A percentile compares a stretch with the other conserved stretches of the same genome.
phyloP scores from a whole-genome alignment of 2,329 filamentous ascomycete genomes.

The Emericellopsis atlantica region DNA sequence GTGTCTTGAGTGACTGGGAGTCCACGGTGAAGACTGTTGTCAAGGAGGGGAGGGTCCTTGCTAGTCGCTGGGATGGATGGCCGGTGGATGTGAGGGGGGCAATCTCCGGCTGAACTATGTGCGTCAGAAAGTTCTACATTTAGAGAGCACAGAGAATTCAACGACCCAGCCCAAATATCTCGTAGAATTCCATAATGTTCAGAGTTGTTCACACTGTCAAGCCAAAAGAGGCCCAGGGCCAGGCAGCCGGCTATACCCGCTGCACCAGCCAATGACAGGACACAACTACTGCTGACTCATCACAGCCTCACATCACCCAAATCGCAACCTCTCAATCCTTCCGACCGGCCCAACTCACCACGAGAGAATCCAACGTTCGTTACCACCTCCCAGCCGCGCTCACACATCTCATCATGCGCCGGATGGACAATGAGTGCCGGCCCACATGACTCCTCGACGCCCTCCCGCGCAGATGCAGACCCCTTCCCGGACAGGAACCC shows the following conservation, averaged over 20 bases:
- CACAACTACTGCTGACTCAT: not conserved
- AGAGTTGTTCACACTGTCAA: no score
- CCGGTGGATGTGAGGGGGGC: slow-evolving; percentile 4
- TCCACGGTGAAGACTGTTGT: slow-evolving; percentile 35
- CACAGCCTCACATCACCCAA: not conserved
- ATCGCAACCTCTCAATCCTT: no score
- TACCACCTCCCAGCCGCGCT: not conserved
- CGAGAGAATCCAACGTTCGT: not conserved
- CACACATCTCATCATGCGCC: slow-evolving; percentile 13
- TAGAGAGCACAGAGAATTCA: no score
- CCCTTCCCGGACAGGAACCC: slow-evolving; percentile 29
- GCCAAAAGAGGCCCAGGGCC: no score
- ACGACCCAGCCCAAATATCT: no score
- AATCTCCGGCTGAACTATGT: no score
- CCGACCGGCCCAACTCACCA: not conserved
- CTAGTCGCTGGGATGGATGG: slow-evolving; percentile 9
- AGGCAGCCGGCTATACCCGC: not conserved
- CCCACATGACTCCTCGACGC: slow-evolving; percentile 4
- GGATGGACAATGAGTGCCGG: slow-evolving; percentile 17
- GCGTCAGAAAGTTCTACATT: no score
- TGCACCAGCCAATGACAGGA: not conserved
- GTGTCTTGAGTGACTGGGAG: slow-evolving; percentile 32
- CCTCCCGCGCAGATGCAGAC: slow-evolving; percentile 10
- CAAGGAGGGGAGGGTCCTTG: slow-evolving; percentile 34
- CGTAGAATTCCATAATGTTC: no score